Conservation (phyloP, 371 early-diverging fungal genomes). For the Mucor ambiguus region DNA sequence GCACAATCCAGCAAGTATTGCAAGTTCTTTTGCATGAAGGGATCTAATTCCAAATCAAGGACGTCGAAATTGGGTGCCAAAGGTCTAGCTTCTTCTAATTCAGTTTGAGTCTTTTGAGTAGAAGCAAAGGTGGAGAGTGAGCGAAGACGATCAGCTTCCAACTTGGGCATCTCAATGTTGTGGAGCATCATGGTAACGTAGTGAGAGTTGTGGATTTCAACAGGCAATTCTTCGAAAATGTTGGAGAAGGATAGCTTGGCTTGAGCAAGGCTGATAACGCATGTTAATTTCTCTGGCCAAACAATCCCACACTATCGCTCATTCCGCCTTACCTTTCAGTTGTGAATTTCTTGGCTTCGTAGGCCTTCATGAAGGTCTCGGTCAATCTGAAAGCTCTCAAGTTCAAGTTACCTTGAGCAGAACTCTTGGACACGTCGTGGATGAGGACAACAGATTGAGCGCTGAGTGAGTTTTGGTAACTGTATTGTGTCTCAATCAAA, state of each 20-base stretch:
- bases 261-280: constrained; percentile 55
- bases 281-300: background rate
- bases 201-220: constrained; percentile 84
- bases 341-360: constrained; percentile 85
- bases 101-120: constrained; percentile 39
- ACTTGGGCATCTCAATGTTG: constrained; percentile 69
- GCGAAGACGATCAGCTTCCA: constrained; percentile 48
- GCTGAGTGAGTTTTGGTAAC: constrained; percentile 86
- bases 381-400: constrained; percentile 89
- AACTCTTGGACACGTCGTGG: constrained; percentile 85
- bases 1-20: constrained; percentile 87
- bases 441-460: constrained; percentile 88
- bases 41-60: constrained; percentile 80
- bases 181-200: constrained; percentile 80
- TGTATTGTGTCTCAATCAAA: constrained; percentile 88
- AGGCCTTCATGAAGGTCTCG: constrained; percentile 84
- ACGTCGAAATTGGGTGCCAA: constrained; percentile 83
- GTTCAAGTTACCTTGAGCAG: constrained; percentile 83
- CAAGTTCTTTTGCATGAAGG: constrained; percentile 86
- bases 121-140: constrained; percentile 51
- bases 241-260: constrained; percentile 82
- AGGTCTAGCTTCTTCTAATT: constrained; percentile 54
- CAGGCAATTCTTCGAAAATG: constrained; percentile 90
- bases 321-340: constrained; percentile 59
- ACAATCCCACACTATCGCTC: background rate